phyloP scores from a whole-genome alignment of 2,329 filamentous ascomycete species.

The Lasiodiplodia hormozganensis region DNA sequence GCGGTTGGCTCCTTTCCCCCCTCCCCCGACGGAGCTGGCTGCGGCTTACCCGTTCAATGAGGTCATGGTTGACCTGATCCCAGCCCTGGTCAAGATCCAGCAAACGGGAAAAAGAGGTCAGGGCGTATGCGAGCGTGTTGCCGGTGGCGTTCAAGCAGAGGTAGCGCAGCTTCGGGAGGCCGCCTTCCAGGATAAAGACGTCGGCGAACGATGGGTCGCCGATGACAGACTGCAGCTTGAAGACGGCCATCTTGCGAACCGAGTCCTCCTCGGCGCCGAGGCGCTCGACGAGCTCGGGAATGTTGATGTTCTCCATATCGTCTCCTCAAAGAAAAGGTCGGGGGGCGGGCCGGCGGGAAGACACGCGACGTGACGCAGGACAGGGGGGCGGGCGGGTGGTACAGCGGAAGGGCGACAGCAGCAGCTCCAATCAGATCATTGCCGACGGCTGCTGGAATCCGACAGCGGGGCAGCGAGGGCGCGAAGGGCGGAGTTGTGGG shows the following conservation, averaged over 20 bases:
- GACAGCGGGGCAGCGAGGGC: conserved; percentile 1
- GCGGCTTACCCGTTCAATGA: conserved; percentile 66
- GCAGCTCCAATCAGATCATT: conserved; percentile 21
- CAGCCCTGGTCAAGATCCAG: conserved; percentile 98
- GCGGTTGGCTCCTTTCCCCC: background rate
- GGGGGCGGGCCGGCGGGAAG: conserved; percentile 6
- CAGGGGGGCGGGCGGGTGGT: conserved; percentile 10
- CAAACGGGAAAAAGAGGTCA: conserved; percentile 85
- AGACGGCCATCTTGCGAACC: conserved; percentile 96
- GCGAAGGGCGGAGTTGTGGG: background rate
- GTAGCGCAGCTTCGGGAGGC: conserved; percentile 79
- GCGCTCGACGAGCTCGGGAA: conserved; percentile 65
- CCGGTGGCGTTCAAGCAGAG: conserved; percentile 85
- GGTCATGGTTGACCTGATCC: conserved; percentile 81
- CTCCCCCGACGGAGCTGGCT: background rate
- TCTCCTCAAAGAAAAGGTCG: background rate
- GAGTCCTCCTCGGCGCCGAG: conserved; percentile 78
- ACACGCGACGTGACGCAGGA: conserved; percentile 26
- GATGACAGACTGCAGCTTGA: conserved; percentile 95
- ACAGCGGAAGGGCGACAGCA: conserved; percentile 4
- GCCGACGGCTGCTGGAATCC: conserved; percentile 14
- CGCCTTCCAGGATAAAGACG: conserved; percentile 90
- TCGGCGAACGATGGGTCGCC: conserved; percentile 97
- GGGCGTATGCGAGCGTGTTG: conserved; percentile 93
- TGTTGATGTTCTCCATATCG: conserved; percentile 61